A percentile compares a stretch with the other conserved stretches of the same genome.
Conservation (phyloP, 768 basidiomycete species). For the Boletus pseudo-olivaceus region DNA sequence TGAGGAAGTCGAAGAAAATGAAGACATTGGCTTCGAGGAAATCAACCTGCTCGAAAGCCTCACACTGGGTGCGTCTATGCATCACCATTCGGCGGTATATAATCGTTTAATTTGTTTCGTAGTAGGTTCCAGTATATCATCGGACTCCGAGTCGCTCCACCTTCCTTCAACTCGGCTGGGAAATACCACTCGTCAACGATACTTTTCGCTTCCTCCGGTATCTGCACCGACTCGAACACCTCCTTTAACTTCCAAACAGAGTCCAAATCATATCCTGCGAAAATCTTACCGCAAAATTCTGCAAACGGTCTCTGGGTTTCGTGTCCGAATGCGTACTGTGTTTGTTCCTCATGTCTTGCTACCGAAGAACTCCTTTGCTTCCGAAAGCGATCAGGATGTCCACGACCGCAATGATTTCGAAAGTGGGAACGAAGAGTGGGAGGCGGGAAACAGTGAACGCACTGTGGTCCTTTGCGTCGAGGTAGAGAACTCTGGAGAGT, state of each 20-base stretch:
- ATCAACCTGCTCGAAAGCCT: slow-evolving; percentile 68
- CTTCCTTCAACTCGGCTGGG: slow-evolving; percentile 75
- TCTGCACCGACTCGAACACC: slow-evolving; percentile 41
- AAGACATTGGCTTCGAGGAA: slow-evolving; percentile 56
- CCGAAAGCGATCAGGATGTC: slow-evolving; percentile 31
- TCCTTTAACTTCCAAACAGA: slow-evolving; percentile 45
- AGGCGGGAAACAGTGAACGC: slow-evolving; percentile 75
- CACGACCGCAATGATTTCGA: slow-evolving; percentile 36
- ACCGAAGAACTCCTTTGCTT: slow-evolving; percentile 34
- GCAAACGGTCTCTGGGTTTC: slow-evolving; percentile 76
- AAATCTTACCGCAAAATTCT: slow-evolving; percentile 84
- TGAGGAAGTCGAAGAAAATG: slow-evolving; percentile 36
- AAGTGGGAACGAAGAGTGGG: slow-evolving; percentile 44
- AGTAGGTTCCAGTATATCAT: slow-evolving; percentile 46
- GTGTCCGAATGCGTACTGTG: slow-evolving; percentile 91
- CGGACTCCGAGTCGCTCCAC: slow-evolving; percentile 34
- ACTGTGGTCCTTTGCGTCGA: slow-evolving; percentile 91
- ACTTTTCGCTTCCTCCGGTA: slow-evolving; percentile 59
- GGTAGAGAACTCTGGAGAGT: slow-evolving; percentile 77
- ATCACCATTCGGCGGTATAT: not conserved
- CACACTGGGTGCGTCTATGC: slow-evolving; percentile 47
- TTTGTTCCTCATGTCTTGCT: slow-evolving; percentile 84
- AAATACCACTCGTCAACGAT: slow-evolving; percentile 58
- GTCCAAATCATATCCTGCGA: slow-evolving; percentile 65
- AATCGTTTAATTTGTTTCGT: not conserved